A percentile compares a stretch with the other conserved stretches of the same genome.
phyloP scores from a whole-genome alignment of 495 filamentous ascomycete species.

The Penicillium riverlandense region DNA sequence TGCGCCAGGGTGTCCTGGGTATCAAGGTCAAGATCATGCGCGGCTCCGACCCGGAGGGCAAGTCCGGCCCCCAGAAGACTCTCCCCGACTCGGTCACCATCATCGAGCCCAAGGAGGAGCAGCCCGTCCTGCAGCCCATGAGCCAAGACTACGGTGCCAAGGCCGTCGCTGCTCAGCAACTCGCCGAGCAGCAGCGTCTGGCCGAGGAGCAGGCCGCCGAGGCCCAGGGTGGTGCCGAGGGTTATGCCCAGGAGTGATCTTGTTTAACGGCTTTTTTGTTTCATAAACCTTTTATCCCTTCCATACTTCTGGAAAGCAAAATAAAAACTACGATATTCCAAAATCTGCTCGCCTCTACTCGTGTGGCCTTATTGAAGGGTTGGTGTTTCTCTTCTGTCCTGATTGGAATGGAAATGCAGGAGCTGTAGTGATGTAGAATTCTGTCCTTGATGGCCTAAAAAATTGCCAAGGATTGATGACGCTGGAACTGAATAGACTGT shows the following conservation, averaged over 20 bases:
- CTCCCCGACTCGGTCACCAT: slow-evolving; percentile 97
- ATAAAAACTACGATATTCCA: no score
- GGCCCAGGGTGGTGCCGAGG: slow-evolving; percentile 37
- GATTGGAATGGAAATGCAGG: no score
- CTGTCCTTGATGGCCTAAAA: no score
- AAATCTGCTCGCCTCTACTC: no score
- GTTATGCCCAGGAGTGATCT: slow-evolving; percentile 41
- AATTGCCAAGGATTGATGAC: no score
- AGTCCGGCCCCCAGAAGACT: slow-evolving; percentile 91
- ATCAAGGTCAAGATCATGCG: slow-evolving; percentile 99
- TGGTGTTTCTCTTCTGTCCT: no score
- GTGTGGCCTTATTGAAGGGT: no score
- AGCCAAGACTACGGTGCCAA: slow-evolving; percentile 98
- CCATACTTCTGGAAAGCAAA: not conserved
- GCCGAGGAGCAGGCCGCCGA: slow-evolving; percentile 53
- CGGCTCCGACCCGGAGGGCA: slow-evolving; percentile 98
- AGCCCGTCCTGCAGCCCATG: slow-evolving; percentile 84
- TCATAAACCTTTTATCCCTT: slow-evolving; percentile 24
- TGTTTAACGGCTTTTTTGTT: slow-evolving; percentile 15
- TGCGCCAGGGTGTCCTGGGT: slow-evolving; percentile 97
- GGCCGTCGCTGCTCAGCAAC: slow-evolving; percentile 78
- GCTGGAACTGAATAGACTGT: no score
- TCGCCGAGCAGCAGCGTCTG: slow-evolving; percentile 64
- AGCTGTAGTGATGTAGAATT: no score
- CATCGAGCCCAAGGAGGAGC: slow-evolving; percentile 99